phyloP scores from a whole-genome alignment of 176 grass and related monocot genomes.

The Avena insularis region DNA sequence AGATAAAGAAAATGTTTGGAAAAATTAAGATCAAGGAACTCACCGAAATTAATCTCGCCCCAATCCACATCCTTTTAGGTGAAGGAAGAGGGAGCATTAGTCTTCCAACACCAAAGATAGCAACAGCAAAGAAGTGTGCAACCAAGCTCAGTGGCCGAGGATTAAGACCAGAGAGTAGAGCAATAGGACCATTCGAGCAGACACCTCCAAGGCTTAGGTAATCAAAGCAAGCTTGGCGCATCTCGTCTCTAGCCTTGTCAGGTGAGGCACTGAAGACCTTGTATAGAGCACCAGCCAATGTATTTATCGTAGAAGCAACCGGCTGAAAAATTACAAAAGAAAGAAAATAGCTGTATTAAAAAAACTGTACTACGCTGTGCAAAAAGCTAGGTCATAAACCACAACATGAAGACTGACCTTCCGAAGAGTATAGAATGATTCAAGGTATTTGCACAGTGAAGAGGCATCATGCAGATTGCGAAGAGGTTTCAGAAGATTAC shows the following conservation, averaged over 20 bases:
- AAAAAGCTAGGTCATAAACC: background rate
- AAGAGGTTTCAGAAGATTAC: conserved; percentile 89
- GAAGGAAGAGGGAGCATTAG: conserved; percentile 88
- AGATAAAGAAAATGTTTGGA: background rate
- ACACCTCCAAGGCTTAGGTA: conserved; percentile 94
- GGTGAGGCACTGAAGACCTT: conserved; percentile 93
- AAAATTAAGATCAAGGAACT: conserved; percentile 35
- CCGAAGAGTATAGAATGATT: conserved; percentile 94
- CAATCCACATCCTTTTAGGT: conserved; percentile 80
- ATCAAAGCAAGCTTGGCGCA: conserved; percentile 98
- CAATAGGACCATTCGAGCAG: conserved; percentile 79
- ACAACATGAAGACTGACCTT: conserved; percentile 60
- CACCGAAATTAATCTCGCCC: conserved; percentile 82
- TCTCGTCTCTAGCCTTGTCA: conserved; percentile 87
- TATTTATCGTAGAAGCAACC: conserved; percentile 99
- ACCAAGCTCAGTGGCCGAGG: conserved; percentile 92
- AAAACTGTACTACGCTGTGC: conserved; percentile 1
- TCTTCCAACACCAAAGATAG: conserved; percentile 90
- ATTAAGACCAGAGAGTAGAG: conserved; percentile 95
- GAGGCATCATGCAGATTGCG: conserved; percentile 81
- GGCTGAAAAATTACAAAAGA: conserved; percentile 54
- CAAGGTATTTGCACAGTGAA: conserved; percentile 84
- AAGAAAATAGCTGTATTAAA: background rate
- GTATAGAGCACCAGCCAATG: conserved; percentile 91
- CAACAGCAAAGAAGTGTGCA: conserved; percentile 96